phyloP scores from a whole-genome alignment of 495 filamentous ascomycete genomes.

The Podospora australis region DNA sequence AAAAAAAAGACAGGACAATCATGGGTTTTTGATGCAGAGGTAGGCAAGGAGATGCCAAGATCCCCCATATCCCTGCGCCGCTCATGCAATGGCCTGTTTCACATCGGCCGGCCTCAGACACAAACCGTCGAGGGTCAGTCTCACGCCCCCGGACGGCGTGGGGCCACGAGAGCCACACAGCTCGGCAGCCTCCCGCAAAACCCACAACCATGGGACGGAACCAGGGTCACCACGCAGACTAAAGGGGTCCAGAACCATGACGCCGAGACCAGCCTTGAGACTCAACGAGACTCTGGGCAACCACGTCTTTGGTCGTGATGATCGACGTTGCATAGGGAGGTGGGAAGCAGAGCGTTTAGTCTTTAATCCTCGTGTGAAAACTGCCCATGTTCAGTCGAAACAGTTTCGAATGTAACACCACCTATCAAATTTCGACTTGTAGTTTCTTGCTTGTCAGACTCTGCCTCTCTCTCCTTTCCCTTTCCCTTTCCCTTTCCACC shows the following conservation, averaged over 20 bases:
- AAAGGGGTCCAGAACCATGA: neutral
- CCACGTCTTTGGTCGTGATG: neutral
- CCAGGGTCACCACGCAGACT: neutral
- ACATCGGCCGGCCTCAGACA: conserved; percentile 30
- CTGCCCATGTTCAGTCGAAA: conserved; percentile 10
- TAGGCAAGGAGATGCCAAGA: neutral
- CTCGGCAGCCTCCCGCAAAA: neutral
- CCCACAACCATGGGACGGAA: neutral
- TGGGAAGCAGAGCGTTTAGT: neutral
- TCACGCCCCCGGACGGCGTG: conserved; percentile 23
- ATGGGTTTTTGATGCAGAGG: conserved; percentile 1
- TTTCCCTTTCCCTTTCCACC: conserved; percentile 5
- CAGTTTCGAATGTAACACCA: neutral
- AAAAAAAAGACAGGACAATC: conserved; percentile 2
- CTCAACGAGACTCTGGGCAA: neutral
- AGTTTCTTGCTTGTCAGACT: conserved; percentile 8
- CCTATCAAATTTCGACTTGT: conserved; percentile 4
- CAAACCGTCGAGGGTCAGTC: conserved; percentile 30
- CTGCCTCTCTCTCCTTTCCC: conserved; percentile 5
- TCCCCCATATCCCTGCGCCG: conserved; percentile 6
- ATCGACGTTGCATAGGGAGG: neutral
- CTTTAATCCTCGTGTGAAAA: neutral
- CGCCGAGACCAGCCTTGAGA: neutral
- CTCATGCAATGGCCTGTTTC: conserved; percentile 22
- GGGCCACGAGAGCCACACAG: conserved; percentile 4